phyloP scores from a whole-genome alignment of 1,139 yeast species.

The Geotrichum bryndzae region DNA sequence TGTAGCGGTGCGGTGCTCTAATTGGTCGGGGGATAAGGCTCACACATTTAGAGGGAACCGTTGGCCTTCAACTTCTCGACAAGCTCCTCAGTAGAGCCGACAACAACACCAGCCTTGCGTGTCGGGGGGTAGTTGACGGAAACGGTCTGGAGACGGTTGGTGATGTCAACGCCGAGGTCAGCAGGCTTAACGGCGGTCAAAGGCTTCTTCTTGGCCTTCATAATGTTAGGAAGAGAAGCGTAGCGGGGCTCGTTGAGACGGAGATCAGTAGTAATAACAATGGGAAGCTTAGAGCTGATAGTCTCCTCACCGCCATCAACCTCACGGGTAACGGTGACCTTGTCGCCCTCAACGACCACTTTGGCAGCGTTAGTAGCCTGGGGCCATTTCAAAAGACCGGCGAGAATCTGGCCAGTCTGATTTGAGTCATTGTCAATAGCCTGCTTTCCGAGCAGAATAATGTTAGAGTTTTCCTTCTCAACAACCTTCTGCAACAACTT shows the following conservation, averaged over 20 bases:
- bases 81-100: conserved; percentile 75
- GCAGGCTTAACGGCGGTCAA: conserved; percentile 60
- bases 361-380: conserved; percentile 96
- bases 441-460: conserved; percentile 88
- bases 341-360: conserved; percentile 56
- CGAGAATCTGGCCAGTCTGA: conserved; percentile 97
- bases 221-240: conserved; percentile 87
- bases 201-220: conserved; percentile 98
- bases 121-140: conserved; percentile 81
- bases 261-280: conserved; percentile 85
- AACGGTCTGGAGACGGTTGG: conserved; percentile 60
- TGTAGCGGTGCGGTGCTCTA: background rate
- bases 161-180: conserved; percentile 65
- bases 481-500: conserved; percentile 73
- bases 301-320: conserved; percentile 93
- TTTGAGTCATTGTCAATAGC: conserved; percentile 93
- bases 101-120: conserved; percentile 77
- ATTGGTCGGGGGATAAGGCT: background rate
- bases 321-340: conserved; percentile 78
- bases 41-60: conserved; percentile 31
- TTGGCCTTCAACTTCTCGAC: conserved; percentile 66
- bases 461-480: conserved; percentile 62
- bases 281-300: conserved; percentile 68
- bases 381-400: conserved; percentile 92
- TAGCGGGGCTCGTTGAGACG: conserved; percentile 92